phyloP scores from a whole-genome alignment of 1,284 basidiomycete species.

The Schizophyllum amplum region DNA sequence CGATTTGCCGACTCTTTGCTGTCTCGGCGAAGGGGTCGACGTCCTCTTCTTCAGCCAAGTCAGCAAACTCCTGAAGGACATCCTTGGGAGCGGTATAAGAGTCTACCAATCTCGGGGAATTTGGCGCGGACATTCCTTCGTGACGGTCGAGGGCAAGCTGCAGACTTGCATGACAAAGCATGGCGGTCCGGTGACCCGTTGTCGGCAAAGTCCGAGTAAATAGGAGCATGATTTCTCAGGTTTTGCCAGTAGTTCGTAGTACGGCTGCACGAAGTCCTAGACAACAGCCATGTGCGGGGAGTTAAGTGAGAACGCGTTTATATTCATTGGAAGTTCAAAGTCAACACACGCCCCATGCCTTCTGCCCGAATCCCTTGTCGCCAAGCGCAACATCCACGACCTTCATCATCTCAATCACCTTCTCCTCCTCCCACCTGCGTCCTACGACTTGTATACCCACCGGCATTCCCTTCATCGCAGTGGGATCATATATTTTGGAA shows the following conservation, averaged over 20 bases:
- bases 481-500: slow-evolving; percentile 55
- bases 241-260: no score
- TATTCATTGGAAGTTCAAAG: no score
- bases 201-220: no score
- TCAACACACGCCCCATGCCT: neutral
- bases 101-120: slow-evolving; percentile 63
- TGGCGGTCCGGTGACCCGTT: no score
- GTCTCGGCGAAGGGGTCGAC: slow-evolving; percentile 93
- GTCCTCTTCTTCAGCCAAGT: slow-evolving; percentile 86
- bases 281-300: no score
- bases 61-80: slow-evolving; percentile 88
- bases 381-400: slow-evolving; percentile 67
- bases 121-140: slow-evolving; percentile 35
- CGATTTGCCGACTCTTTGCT: slow-evolving; percentile 88
- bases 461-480: slow-evolving; percentile 71
- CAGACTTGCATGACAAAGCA: neutral
- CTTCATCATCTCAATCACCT: slow-evolving; percentile 75
- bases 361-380: neutral
- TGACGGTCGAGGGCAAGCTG: slow-evolving; percentile 17
- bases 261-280: no score
- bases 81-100: slow-evolving; percentile 92
- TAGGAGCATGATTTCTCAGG: no score
- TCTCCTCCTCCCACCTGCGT: slow-evolving; percentile 79
- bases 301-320: no score
- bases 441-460: slow-evolving; percentile 80